Evolutionary conservation across 352 stramenopile species (phyloP).

Genomic region (Phytophthora uliginosa): DNA sequence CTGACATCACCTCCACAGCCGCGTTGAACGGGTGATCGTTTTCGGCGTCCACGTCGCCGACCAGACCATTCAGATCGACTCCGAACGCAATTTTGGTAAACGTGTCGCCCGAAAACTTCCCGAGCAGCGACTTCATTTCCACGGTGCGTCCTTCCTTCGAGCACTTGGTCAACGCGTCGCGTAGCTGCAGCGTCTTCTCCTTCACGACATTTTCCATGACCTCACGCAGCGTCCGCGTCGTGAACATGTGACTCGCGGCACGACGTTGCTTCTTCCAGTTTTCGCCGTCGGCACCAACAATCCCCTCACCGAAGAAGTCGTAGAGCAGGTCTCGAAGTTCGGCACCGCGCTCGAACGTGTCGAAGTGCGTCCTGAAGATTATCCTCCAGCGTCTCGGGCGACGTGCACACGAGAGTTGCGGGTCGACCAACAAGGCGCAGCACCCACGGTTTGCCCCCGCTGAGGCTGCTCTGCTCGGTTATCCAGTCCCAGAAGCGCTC

Average conservation of each 20-base stretch:
- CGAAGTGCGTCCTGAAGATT: conserved; percentile 67
- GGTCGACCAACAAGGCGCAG: conserved; percentile 44
- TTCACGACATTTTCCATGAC: conserved; percentile 18
- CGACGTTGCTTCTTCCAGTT: conserved; percentile 59
- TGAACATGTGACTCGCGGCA: conserved; percentile 81
- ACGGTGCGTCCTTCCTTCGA: conserved; percentile 3
- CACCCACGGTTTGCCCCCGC: conserved; percentile 33
- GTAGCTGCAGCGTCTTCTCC: conserved; percentile 9
- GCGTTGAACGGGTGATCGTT: conserved; percentile 25
- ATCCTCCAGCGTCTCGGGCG: conserved; percentile 46
- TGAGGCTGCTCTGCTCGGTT: conserved; percentile 32
- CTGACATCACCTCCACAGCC: conserved; percentile 19
- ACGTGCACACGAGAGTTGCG: conserved; percentile 41
- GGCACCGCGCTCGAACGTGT: conserved; percentile 71
- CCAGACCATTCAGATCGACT: conserved; percentile 43
- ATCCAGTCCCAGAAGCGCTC: conserved; percentile 50
- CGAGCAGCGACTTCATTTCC: conserved; percentile 42
- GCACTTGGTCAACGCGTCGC: conserved; percentile 1
- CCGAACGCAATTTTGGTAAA: conserved; percentile 77
- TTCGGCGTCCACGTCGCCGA: conserved; percentile 15
- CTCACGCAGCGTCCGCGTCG: conserved; percentile 26
- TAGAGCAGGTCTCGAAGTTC: conserved; percentile 39
- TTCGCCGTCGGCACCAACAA: conserved; percentile 53
- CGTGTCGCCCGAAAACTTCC: conserved; percentile 64
- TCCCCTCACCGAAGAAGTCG: conserved; percentile 66